Evolutionary conservation across 345 rosid species (phyloP), one percentile per base, ranked within the genome.

Genomic region (Populus euphratica): DNA sequence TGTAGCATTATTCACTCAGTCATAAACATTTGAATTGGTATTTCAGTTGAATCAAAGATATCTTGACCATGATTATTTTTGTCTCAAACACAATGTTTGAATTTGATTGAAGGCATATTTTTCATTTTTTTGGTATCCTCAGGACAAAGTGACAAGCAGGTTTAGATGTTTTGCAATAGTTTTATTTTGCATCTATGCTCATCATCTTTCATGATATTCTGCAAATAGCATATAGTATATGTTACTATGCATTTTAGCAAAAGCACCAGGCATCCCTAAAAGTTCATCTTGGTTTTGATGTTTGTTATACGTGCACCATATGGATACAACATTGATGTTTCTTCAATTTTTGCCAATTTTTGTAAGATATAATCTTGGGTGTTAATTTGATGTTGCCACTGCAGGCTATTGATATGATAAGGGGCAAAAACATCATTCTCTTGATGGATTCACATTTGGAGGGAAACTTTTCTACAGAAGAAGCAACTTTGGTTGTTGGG

Each of bases 401-500:
- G 59, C 91, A 96, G 99, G 98, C 98, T 62, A 93, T 96, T 59
- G 99, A 92, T 79, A 96, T 91, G 98, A 96, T 96, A 65, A 89
- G 90, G 18, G 91, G 90, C 33, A 88, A 90, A 82, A 92, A 94
- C 85, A 91, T 91, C 74, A 82, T 72, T 78, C 78, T 82, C 23
- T 86, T 96, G 76, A 91, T 92, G 98, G 99, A 96, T 74, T 96
- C 99, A 65, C 98, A 92, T 82, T 86, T 94, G 68, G 98, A 92
- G 74, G 98, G 96, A 35, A 96, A 93, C 47, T 92, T 92, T 83
- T 92, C 97, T 68, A 86, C 89, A 2, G 98, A 96, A 82, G 96
- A 96, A 84, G 99, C 98, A 71, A 93, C 91, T 0, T 88, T 70
- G 49, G 93, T 94, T 76, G 91, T 92, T 50, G 91, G 83, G 77